Base-by-base conservation (phyloP, 2,329 filamentous ascomycete genomes). In the Dothidotthia symphoricarpi region DNA sequence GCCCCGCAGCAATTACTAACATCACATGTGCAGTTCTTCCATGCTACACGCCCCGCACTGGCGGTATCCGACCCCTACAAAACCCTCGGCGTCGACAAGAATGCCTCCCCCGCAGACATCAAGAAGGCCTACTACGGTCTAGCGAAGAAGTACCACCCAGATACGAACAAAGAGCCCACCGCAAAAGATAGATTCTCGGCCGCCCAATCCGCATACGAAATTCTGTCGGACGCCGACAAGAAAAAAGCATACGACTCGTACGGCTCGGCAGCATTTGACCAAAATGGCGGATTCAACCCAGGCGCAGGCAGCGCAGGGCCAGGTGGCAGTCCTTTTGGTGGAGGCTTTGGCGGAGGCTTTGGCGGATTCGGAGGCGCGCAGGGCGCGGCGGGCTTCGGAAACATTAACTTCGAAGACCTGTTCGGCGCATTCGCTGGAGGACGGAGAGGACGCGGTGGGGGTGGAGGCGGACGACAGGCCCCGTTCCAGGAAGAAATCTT, bases 101-200 rank as follows among this genome's bases (percentile, higher is more conserved):
- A 70, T 46, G 88, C 93, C n/a, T 83, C 87, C 1, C 73, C 88
- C 3, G 75, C 81, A 43, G 91, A 97, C 24, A 97, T 98, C 66
- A 98, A 98, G 67, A 97, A 96, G 68, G 90, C 93, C 3, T 98
- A 98, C 74, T 98, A 98, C 65, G 88, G 90, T 34, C 75, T 97
- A 42, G 93, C 93, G 14, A 98, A 98, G 70, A 98, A 97, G 63
- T 98, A 82, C 65, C 93, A 98, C 60, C 93, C 93, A 7, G 93
- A 98, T 66, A 97, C 93, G 24, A 98, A 97, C 75, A 97, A 97
- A 68, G 93, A 97, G 55, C 68, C 87, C 3, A 78, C 75, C n/a
- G 90, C 93, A 24, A 97, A 97, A 66, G 93, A 97, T 57, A 91
- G 86, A 59, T 98, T 98, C 59, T 80, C 84, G 48, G 91, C 96